These are phyloP conservation scores for Candida ponderosae DNA, from an alignment of 805 yeast genomes.

Conservation along the genomic window DNA sequence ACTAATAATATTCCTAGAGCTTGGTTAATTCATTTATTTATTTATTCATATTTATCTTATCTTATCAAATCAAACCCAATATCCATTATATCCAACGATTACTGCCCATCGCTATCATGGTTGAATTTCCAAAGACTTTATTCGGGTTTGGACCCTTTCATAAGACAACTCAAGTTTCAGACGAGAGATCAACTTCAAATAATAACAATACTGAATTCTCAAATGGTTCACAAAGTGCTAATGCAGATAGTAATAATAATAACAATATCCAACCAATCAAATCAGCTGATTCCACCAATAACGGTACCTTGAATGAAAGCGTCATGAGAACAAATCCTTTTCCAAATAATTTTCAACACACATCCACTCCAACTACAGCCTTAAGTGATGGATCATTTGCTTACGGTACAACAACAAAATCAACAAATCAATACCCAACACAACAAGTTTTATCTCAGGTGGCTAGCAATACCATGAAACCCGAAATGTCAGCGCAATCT, in stretches of 20 bases:
- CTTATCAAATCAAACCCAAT: constrained; percentile 3
- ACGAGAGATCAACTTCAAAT: neutral
- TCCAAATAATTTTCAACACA: constrained; percentile 33
- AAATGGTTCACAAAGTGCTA: constrained; percentile 5
- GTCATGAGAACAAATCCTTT: constrained; percentile 10
- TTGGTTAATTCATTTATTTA: constrained; percentile 2
- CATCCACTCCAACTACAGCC: constrained; percentile 64
- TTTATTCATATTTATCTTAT: constrained; percentile 5
- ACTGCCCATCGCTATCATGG: constrained; percentile 18
- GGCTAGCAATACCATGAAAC: constrained; percentile 12
- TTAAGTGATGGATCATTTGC: constrained; percentile 54
- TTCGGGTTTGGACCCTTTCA: constrained; percentile 27
- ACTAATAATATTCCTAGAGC: neutral
- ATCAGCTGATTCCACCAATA: constrained; percentile 1
- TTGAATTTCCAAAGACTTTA: constrained; percentile 30
- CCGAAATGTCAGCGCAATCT: constrained; percentile 3
- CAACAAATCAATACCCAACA: constrained; percentile 24
- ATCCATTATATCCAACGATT: neutral
- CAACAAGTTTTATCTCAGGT: constrained; percentile 27
- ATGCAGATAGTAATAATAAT: constrained; percentile 8
- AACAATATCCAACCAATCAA: constrained; percentile 2
- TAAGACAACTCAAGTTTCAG: constrained; percentile 5
- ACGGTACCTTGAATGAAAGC: neutral
- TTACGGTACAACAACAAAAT: constrained; percentile 55
- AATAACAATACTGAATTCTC: neutral